Base-by-base conservation (phyloP, 1,284 basidiomycete species). In the Lentinula novae-zelandiae region DNA sequence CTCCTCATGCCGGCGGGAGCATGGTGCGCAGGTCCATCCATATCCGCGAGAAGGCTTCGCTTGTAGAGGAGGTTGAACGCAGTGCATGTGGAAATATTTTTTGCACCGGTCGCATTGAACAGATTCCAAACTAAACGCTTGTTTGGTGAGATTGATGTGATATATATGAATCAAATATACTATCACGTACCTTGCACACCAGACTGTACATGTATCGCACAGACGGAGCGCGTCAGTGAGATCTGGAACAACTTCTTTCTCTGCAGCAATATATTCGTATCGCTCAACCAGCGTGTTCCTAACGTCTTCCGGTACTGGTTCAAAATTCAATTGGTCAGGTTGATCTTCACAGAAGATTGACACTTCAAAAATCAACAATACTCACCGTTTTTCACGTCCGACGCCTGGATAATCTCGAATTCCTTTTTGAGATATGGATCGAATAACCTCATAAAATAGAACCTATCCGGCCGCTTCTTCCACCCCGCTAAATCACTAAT, bases 401-500 rank as follows among this genome's bases (percentile, higher is more conserved):
- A 85, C 31, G 93, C 87, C 59, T 92, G 89, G 62, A 99, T 88
- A 66, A 98, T 91, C 74, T 99, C 97, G 76, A 96, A 98, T 76
- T 97, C 96, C 73, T 95, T 93, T 78, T 97, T 96, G 75, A 98
- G 93, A 77, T 98, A 98, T 51, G 96, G 93, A 76, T 99, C 96
- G 73, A 95, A 98, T 61, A 96, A 82, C 67, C 92, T 89, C 67
- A 88, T 87, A 78, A 95, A 98, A 81, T 95, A 97, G 78, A 98
- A 98, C 68, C 93, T 87, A 74, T 98, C 95, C 12, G 95, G 93
- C 54, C 89, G 85, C 75, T 92, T 93, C 79, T 96, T 97, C 95
- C 95, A 98, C n/a, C 90, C 90, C 68, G 90, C 84, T 57, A 98
- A 78, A 76, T 97, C 93, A 55, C 92, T 88, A 68, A 98, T 96